A percentile compares a stretch with the other conserved stretches of the same genome.
Conservation (phyloP, 2,329 filamentous ascomycete species). For the Aspergillus sojae region DNA sequence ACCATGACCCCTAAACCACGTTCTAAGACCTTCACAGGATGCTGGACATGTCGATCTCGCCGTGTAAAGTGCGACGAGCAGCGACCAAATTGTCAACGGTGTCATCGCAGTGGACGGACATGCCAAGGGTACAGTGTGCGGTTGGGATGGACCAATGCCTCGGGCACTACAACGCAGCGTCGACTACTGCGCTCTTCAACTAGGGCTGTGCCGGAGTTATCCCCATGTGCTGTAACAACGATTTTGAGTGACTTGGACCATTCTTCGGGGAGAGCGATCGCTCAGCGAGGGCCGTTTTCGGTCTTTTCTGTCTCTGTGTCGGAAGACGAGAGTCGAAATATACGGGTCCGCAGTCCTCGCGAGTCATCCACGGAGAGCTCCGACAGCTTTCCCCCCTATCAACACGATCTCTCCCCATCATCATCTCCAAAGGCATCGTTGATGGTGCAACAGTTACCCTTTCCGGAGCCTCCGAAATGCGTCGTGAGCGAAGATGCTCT, state of each 20-base stretch:
- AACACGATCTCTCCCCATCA: background rate
- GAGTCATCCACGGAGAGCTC: background rate
- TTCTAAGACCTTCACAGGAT: slow-evolving; percentile 15
- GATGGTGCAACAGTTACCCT: background rate
- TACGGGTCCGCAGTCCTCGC: background rate
- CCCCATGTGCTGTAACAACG: background rate
- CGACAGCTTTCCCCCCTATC: background rate
- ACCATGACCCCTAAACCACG: slow-evolving; percentile 5
- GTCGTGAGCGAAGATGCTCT: background rate
- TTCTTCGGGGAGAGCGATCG: background rate
- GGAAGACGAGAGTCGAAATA: background rate
- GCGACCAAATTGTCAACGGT: slow-evolving; percentile 23
- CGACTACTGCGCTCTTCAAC: background rate
- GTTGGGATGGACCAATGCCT: slow-evolving; percentile 20
- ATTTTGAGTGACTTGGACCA: slow-evolving; percentile 4
- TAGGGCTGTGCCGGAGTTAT: background rate
- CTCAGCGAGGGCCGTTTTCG: slow-evolving; percentile 24
- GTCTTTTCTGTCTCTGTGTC: slow-evolving; percentile 21
- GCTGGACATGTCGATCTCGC: slow-evolving; percentile 19
- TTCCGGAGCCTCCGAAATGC: background rate
- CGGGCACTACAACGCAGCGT: background rate
- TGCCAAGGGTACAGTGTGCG: slow-evolving; percentile 28
- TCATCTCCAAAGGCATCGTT: background rate
- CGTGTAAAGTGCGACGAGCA: slow-evolving; percentile 22
- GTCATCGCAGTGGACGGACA: slow-evolving; percentile 22